Evolutionary conservation across 2,329 filamentous ascomycete species (phyloP).

Genomic region (Zopfia rhizophila): DNA sequence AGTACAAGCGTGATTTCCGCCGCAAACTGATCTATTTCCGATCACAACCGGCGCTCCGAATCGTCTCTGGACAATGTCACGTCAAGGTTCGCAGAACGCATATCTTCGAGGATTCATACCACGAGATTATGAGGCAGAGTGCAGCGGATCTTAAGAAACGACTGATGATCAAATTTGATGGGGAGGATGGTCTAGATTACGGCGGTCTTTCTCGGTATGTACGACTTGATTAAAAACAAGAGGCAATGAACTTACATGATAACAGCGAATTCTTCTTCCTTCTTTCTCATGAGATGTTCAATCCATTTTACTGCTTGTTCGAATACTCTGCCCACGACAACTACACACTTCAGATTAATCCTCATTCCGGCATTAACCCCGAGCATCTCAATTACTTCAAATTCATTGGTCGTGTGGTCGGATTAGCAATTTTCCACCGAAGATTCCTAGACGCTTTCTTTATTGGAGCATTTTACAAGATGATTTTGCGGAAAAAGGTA

Average conservation of each 20-base stretch:
- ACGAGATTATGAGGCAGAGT: constrained; percentile 96
- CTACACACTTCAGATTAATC: constrained; percentile 99
- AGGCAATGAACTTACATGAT: constrained; percentile 36
- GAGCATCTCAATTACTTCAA: constrained; percentile 99
- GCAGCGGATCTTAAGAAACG: constrained; percentile 97
- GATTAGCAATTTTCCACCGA: constrained; percentile 96
- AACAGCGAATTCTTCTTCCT: constrained; percentile 97
- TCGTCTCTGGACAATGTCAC: constrained; percentile 95
- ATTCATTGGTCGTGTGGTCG: constrained; percentile 97
- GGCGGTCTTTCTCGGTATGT: constrained; percentile 85
- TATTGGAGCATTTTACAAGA: constrained; percentile 99
- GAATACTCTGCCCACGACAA: constrained; percentile 99
- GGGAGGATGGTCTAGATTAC: constrained; percentile 97
- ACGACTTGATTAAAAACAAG: background rate
- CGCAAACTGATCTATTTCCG: constrained; percentile 99
- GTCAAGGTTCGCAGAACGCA: constrained; percentile 97
- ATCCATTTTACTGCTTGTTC: constrained; percentile 99
- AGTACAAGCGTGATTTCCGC: constrained; percentile 99
- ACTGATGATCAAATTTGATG: constrained; percentile 99
- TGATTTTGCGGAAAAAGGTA: constrained; percentile 95
- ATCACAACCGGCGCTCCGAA: constrained; percentile 94
- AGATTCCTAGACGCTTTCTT: constrained; percentile 99
- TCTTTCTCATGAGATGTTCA: constrained; percentile 99
- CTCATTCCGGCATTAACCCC: constrained; percentile 98
- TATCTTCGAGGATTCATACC: constrained; percentile 99